Percentiles rank a stretch among this genome's conserved stretches.
These are phyloP conservation scores for Neurospora sp. DNA, from an alignment of 495 filamentous ascomycete species.

Conservation along the genomic window DNA sequence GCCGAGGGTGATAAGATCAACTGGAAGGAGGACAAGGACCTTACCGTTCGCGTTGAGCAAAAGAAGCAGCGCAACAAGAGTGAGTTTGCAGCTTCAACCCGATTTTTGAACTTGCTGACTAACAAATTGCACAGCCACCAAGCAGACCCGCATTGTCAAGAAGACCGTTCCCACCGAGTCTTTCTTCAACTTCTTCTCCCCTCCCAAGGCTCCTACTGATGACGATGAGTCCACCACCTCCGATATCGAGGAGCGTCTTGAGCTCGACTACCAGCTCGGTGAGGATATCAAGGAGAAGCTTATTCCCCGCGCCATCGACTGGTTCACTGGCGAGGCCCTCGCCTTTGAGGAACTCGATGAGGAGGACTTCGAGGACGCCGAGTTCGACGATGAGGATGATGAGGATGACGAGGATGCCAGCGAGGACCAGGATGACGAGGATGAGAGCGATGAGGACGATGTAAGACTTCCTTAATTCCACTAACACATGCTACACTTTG, in stretches of 20 bases:
- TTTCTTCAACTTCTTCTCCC: slow-evolving; percentile 99
- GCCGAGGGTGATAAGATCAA: slow-evolving; percentile 96
- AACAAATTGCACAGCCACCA: slow-evolving; percentile 61
- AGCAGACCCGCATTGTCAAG: slow-evolving; percentile 97
- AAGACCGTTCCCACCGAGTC: slow-evolving; percentile 97
- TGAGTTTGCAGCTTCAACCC: slow-evolving; percentile 36
- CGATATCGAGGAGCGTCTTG: slow-evolving; percentile 94
- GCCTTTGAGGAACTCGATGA: slow-evolving; percentile 94
- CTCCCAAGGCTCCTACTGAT: slow-evolving; percentile 73
- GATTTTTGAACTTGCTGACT: slow-evolving; percentile 7
- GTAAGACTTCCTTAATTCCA: slow-evolving; percentile 40
- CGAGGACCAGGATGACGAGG: slow-evolving; percentile 77
- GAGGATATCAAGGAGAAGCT: slow-evolving; percentile 99
- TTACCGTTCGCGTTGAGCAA: slow-evolving; percentile 89
- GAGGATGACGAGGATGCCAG: slow-evolving; percentile 69
- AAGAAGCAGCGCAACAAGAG: slow-evolving; percentile 99
- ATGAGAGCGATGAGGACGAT: slow-evolving; percentile 83
- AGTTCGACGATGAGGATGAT: slow-evolving; percentile 88
- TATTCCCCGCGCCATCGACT: slow-evolving; percentile 96
- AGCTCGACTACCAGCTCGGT: slow-evolving; percentile 97
- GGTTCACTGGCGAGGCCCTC: slow-evolving; percentile 98
- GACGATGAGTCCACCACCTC: slow-evolving; percentile 69
- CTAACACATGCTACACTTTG: not conserved
- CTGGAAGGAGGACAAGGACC: slow-evolving; percentile 87
- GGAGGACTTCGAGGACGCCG: slow-evolving; percentile 73